Evolutionary conservation across 1,284 basidiomycete genomes (phyloP).

Genomic region (Sanghuangporus baumii): DNA sequence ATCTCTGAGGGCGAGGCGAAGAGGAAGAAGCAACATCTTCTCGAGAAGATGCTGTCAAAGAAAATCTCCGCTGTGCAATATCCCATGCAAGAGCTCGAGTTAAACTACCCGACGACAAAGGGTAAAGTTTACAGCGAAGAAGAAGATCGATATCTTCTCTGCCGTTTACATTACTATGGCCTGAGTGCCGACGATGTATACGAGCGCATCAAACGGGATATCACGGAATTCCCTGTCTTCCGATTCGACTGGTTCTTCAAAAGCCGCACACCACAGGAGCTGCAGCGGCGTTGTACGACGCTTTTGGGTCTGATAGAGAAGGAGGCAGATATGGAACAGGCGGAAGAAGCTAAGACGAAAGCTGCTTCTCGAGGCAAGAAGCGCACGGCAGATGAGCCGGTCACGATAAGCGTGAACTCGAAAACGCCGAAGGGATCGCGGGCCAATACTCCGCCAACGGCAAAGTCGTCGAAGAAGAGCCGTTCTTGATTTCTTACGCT

Average conservation of each 20-base stretch:
- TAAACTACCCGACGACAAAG: constrained; percentile 92
- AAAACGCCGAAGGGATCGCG: constrained; percentile 13
- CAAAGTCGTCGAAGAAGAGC: constrained; percentile 14
- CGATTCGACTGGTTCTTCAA: constrained; percentile 99
- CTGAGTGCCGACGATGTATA: constrained; percentile 91
- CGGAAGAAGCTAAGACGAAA: constrained; percentile 62
- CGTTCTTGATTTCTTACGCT: not conserved
- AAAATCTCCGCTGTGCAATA: constrained; percentile 81
- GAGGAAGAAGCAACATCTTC: constrained; percentile 79
- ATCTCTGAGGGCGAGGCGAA: constrained; percentile 84
- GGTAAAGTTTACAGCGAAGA: constrained; percentile 96
- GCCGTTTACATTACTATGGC: constrained; percentile 88
- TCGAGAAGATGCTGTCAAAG: constrained; percentile 69
- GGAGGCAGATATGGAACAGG: constrained; percentile 64
- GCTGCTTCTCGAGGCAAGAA: constrained; percentile 41
- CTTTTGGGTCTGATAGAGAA: constrained; percentile 90
- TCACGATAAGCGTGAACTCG: not conserved
- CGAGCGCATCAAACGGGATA: constrained; percentile 94
- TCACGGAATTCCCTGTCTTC: constrained; percentile 95
- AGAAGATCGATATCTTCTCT: constrained; percentile 94
- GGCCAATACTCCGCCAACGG: constrained; percentile 10
- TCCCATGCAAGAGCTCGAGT: constrained; percentile 93
- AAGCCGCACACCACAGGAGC: constrained; percentile 86
- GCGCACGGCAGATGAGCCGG: constrained; percentile 5
- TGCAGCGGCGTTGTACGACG: constrained; percentile 87